phyloP scores from a whole-genome alignment of 352 stramenopile genomes.

The Phytophthora niederhauseri region DNA sequence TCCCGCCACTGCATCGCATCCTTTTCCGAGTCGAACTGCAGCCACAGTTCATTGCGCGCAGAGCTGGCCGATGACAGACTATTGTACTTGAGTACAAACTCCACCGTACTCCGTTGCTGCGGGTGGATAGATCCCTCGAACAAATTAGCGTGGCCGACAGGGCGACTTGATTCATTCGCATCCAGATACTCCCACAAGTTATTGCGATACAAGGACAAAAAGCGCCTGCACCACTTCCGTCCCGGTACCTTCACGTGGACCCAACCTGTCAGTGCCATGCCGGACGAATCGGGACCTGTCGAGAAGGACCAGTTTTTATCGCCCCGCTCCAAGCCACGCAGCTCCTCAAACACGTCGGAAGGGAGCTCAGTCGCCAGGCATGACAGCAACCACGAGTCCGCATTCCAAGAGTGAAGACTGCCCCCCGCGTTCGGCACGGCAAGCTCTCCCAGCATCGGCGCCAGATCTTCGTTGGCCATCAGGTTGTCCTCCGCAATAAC shows the following conservation, averaged over 20 bases:
- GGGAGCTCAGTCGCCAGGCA: constrained; percentile 70
- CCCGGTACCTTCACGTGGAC: constrained; percentile 68
- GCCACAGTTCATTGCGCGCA: constrained; percentile 60
- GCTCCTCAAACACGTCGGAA: constrained; percentile 58
- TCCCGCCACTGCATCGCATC: constrained; percentile 52
- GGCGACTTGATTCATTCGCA: constrained; percentile 58
- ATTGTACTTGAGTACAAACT: constrained; percentile 70
- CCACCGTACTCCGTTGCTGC: constrained; percentile 52
- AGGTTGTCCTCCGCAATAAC: constrained; percentile 73
- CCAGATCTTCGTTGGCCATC: constrained; percentile 34
- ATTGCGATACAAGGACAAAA: constrained; percentile 73
- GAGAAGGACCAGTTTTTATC: constrained; percentile 31
- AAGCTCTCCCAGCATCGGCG: constrained; percentile 52
- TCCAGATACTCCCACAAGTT: constrained; percentile 81
- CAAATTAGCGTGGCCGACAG: constrained; percentile 78
- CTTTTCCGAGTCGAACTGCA: constrained; percentile 57
- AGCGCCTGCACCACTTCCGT: constrained; percentile 72
- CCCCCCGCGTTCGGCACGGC: constrained; percentile 18
- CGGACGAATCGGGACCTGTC: constrained; percentile 14
- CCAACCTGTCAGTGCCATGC: constrained; percentile 49
- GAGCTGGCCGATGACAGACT: constrained; percentile 53
- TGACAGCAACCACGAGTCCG: constrained; percentile 67
- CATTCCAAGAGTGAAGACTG: constrained; percentile 52
- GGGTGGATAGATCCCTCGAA: constrained; percentile 65
- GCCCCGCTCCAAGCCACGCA: constrained; percentile 39